Evolutionary conservation across 2,329 filamentous ascomycete genomes (phyloP).

Genomic region (Phaeosphaeriaceae sp.): DNA sequence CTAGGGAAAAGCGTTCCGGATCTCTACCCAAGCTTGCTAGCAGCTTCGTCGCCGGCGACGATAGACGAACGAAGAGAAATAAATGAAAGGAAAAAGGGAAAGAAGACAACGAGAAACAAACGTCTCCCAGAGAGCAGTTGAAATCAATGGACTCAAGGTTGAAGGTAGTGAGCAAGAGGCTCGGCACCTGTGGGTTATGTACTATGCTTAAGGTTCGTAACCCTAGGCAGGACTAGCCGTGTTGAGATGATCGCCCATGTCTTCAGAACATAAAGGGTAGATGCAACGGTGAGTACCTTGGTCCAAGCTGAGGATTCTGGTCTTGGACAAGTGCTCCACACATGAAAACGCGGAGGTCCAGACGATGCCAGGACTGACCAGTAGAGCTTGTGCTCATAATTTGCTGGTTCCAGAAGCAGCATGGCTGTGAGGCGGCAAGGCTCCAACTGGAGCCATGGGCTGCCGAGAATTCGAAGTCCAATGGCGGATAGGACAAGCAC

Average conservation of each 20-base stretch:
- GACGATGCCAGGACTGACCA: constrained; percentile 37
- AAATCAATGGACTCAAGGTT: constrained; percentile 27
- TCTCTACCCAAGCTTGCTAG: constrained; percentile 33
- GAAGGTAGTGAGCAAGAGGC: constrained; percentile 28
- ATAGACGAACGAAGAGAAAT: constrained; percentile 28
- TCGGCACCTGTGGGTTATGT: constrained; percentile 39
- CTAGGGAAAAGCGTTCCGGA: constrained; percentile 19
- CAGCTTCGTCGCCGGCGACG: constrained; percentile 45
- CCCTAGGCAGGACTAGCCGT: constrained; percentile 32
- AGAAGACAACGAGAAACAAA: constrained; percentile 21
- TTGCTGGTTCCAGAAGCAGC: constrained; percentile 26
- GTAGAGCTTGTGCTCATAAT: constrained; percentile 23
- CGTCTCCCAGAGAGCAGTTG: constrained; percentile 44
- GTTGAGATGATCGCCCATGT: constrained; percentile 35
- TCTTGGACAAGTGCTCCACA: constrained; percentile 34
- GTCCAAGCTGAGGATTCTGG: constrained; percentile 38
- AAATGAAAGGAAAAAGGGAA: constrained; percentile 25
- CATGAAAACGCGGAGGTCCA: constrained; percentile 39
- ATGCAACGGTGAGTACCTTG: constrained; percentile 29
- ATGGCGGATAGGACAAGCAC: constrained; percentile 20
- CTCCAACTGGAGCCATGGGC: constrained; percentile 18
- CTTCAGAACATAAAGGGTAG: constrained; percentile 32
- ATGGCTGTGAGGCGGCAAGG: constrained; percentile 35
- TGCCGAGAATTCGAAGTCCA: constrained; percentile 25
- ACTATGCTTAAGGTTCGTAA: constrained; percentile 33